These are phyloP conservation scores for Suillus tomentosus DNA, from an alignment of 768 basidiomycete genomes.

Conservation along the genomic window DNA sequence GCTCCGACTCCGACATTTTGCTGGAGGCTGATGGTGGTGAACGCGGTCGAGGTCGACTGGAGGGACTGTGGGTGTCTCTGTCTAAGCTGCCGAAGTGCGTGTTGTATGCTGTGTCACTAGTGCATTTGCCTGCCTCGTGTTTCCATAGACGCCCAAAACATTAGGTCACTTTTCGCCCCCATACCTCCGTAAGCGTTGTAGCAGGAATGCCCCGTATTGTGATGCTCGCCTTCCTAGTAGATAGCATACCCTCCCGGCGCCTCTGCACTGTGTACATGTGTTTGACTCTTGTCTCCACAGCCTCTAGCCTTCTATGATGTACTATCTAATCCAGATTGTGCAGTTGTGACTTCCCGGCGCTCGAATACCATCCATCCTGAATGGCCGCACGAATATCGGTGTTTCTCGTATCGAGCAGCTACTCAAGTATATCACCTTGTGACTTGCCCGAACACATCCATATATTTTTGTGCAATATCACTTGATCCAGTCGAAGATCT, in stretches of 20 bases:
- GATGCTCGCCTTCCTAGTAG: not conserved
- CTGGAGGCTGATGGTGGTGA: not conserved
- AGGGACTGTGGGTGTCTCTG: not conserved
- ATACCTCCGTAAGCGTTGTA: not conserved
- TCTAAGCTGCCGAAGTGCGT: not conserved
- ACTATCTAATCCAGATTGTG: not conserved
- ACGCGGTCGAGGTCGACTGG: not conserved
- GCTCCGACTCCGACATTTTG: not conserved
- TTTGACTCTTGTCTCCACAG: not conserved
- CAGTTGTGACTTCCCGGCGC: not conserved
- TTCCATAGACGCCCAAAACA: not conserved
- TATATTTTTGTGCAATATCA: no score
- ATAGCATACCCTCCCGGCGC: not conserved
- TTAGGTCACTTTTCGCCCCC: not conserved
- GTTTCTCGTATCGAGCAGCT: no score
- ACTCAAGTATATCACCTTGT: no score
- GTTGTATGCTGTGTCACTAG: not conserved
- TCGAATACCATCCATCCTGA: not conserved
- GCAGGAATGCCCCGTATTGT: not conserved
- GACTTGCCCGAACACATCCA: no score
- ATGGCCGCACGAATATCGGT: not conserved
- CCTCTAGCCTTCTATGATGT: not conserved
- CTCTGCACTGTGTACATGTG: not conserved
- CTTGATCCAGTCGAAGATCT: no score
- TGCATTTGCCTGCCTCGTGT: not conserved